These are phyloP conservation scores for Ustilago trichophora DNA, from an alignment of 1,284 basidiomycete genomes.

Conservation along the genomic window DNA sequence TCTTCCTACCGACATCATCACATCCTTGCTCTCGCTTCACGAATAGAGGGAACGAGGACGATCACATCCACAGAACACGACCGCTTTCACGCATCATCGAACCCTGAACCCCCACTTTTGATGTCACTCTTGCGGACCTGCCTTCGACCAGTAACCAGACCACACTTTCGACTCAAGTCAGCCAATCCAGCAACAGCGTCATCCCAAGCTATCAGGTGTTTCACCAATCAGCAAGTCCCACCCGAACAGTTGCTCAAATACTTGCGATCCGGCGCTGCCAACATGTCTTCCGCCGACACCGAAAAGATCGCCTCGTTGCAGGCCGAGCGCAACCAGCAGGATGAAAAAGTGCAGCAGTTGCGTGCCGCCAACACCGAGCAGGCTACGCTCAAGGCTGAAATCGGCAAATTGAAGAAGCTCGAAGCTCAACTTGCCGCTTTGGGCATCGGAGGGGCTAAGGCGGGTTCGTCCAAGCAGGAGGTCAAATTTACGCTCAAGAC, in stretches of 20 bases:
- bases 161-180: conserved; percentile 8
- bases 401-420: conserved; percentile 51
- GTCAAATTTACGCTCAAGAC: conserved; percentile 65
- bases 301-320: conserved; percentile 40
- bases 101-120: conserved; percentile 1
- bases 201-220: conserved; percentile 4
- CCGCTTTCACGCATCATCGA: no score
- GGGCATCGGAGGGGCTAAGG: conserved; percentile 29
- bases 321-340: conserved; percentile 50
- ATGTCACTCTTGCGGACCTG: conserved; percentile 34
- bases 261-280: conserved; percentile 8
- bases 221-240: conserved; percentile 23
- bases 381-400: conserved; percentile 46
- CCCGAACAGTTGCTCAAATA: conserved; percentile 25
- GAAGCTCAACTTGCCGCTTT: conserved; percentile 52
- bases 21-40: no score
- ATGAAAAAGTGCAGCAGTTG: conserved; percentile 54
- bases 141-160: conserved; percentile 10
- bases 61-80: no score
- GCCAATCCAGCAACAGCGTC: no score
- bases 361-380: conserved; percentile 43
- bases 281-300: conserved; percentile 23
- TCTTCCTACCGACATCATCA: no score
- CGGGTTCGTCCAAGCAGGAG: conserved; percentile 38
- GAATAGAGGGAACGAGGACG: no score